These are phyloP conservation scores for Fonsecaea monophora DNA, from an alignment of 2,329 filamentous ascomycete genomes.

Conservation along the genomic window DNA sequence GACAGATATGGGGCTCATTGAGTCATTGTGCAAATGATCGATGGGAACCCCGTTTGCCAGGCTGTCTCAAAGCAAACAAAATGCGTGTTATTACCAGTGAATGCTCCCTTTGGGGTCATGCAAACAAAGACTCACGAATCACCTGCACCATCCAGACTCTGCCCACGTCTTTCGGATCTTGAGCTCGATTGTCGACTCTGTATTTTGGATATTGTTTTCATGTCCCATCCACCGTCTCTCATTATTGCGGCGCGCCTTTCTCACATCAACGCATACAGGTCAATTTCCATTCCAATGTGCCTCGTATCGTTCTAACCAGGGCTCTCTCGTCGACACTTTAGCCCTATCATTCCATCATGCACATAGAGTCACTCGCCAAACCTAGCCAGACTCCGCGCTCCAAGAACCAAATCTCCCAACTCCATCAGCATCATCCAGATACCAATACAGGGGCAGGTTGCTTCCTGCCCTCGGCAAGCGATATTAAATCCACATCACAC, in stretches of 20 bases:
- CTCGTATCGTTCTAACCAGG: constrained; percentile 4
- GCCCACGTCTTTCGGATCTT: not conserved
- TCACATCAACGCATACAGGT: not conserved
- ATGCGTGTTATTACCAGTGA: not conserved
- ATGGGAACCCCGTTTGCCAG: too few species aligned
- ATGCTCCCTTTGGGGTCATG: not conserved
- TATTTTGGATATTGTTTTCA: not conserved
- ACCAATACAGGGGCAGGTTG: constrained; percentile 14
- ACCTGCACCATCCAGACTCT: not conserved
- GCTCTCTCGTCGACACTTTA: not conserved
- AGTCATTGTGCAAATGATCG: not conserved
- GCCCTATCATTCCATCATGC: not conserved
- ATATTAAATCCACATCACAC: constrained; percentile 28
- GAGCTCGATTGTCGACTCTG: not conserved
- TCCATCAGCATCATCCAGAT: not conserved
- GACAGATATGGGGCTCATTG: not conserved
- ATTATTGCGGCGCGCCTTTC: not conserved
- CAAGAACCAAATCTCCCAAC: constrained; percentile 2
- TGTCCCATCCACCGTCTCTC: not conserved
- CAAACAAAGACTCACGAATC: too few species aligned
- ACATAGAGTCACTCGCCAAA: not conserved
- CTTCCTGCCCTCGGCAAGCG: constrained; percentile 7
- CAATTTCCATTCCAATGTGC: not conserved
- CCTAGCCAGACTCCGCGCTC: not conserved
- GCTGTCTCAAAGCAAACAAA: not conserved